A percentile compares a stretch with the other conserved stretches of the same genome.
These are phyloP conservation scores for Cinnamomum chago DNA, from an alignment of 164 flowering plant species.

Conservation along the genomic window DNA sequence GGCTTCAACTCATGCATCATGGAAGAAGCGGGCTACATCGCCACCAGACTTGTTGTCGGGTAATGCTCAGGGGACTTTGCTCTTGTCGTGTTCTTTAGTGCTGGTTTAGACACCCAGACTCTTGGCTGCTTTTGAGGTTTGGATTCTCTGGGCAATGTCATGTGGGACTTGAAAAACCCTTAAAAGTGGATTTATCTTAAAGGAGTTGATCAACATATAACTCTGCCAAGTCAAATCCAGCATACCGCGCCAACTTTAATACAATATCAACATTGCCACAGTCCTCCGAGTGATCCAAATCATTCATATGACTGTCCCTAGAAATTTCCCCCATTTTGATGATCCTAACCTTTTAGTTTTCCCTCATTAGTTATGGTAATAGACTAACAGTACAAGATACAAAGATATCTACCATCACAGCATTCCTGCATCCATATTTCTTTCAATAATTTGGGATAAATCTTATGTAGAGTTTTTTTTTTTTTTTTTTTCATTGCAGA, in stretches of 20 bases:
- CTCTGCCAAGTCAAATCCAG: background rate
- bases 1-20: constrained; percentile 87
- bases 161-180: background rate
- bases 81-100: background rate
- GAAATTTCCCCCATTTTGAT: background rate
- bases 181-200: background rate
- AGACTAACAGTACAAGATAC: background rate
- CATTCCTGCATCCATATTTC: background rate
- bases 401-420: background rate
- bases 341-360: background rate
- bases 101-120: background rate
- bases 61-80: constrained; percentile 22
- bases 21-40: constrained; percentile 62
- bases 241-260: too few relatives aligned
- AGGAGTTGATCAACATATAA: background rate
- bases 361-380: background rate
- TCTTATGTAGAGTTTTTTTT: background rate
- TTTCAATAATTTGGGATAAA: background rate
- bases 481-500: constrained; percentile 24
- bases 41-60: constrained; percentile 88
- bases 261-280: too few relatives aligned
- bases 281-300: background rate
- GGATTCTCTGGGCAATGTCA: background rate
- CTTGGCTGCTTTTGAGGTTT: background rate
- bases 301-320: background rate